A percentile compares a stretch with the other conserved stretches of the same genome.
These are phyloP conservation scores for Linderniella brevidens DNA, from an alignment of 257 asterid species.

Conservation along the genomic window DNA sequence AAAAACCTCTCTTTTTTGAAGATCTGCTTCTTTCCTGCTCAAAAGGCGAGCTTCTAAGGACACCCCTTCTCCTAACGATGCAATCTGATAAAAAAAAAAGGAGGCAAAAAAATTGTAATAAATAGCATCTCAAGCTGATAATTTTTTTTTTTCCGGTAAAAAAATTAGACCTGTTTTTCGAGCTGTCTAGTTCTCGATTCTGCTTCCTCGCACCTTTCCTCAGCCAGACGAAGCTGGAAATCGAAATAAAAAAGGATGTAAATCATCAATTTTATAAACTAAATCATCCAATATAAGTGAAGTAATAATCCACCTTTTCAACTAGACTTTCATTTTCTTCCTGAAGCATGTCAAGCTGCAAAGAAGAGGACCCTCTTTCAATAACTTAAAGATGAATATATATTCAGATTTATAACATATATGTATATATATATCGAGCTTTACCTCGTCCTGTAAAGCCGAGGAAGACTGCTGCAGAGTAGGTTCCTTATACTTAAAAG, in stretches of 20 bases:
- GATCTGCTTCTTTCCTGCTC: constrained; percentile 95
- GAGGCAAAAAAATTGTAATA: neutral
- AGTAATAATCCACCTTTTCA: constrained; percentile 60
- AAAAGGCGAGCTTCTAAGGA: constrained; percentile 89
- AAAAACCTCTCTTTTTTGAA: constrained; percentile 83
- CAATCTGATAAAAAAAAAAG: constrained; percentile 33
- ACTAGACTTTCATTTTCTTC: constrained; percentile 84
- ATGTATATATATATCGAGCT: neutral
- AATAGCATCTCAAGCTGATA: neutral
- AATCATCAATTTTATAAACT: neutral
- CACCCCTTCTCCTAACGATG: constrained; percentile 83
- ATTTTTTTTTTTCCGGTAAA: neutral
- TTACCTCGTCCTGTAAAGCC: constrained; percentile 93
- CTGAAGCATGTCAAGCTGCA: constrained; percentile 98
- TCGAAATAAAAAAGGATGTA: constrained; percentile 12
- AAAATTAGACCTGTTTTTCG: constrained; percentile 54
- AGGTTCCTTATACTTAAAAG: constrained; percentile 65
- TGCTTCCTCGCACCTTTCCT: constrained; percentile 83
- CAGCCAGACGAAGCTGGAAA: constrained; percentile 79
- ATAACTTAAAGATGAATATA: neutral
- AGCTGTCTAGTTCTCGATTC: constrained; percentile 87
- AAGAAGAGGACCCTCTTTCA: constrained; percentile 11
- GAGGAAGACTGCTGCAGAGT: constrained; percentile 52
- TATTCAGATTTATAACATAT: neutral
- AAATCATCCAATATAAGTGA: neutral